Base-by-base conservation (phyloP, 352 stramenopile species). In the Phytophthora multivora region DNA sequence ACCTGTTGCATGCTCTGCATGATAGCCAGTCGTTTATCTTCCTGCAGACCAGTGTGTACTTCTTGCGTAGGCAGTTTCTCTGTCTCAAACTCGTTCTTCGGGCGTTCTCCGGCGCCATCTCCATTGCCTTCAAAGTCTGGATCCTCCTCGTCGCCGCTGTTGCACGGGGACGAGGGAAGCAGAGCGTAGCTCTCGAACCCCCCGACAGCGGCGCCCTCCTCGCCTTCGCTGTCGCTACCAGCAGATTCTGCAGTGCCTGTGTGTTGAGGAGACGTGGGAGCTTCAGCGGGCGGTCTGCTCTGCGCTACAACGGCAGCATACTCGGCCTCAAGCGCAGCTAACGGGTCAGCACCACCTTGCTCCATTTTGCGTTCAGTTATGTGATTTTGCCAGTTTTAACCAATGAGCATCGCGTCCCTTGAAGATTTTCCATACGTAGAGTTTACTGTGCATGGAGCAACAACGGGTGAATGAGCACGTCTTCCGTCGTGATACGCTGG, bases 221-320 rank as follows among this genome's bases (percentile, higher is more conserved):
- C 53, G 15, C 38, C 39, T 12, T 73, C 46, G 28, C 66, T 69
- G 15, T 63, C 43, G 6, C 57, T 61, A 11, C 51, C 51, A 5
- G 36, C 59, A 7, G 53, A 59, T 60, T 66, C 47, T 31, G 36
- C 54, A 4, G 66, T 50, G n/a, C 19, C 36, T 36, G 35, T 4
- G 3, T 52, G 16, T 21, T 39, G 4, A 36, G 19, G 18, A 13
- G 40, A 19, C 18, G 25, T 6, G 13, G 41, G 40, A 2, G 41
- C 31, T 28, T 45, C 30, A 47, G 16, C 19, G 12, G 39, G 18
- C 8, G 21, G 18, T 9, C 10, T 59, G 41, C 59, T 68, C 56
- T 88, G 79, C 19, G 77, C 77, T 38, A 91, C 12, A 7, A 89
- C 76, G 7, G 73, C 71, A 15, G 73, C 78, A 55, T 91, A 91